Evolutionary conservation across 2,329 filamentous ascomycete genomes (phyloP), one percentile per base, ranked within the genome.

Genomic region (Aaosphaeria arxii): DNA sequence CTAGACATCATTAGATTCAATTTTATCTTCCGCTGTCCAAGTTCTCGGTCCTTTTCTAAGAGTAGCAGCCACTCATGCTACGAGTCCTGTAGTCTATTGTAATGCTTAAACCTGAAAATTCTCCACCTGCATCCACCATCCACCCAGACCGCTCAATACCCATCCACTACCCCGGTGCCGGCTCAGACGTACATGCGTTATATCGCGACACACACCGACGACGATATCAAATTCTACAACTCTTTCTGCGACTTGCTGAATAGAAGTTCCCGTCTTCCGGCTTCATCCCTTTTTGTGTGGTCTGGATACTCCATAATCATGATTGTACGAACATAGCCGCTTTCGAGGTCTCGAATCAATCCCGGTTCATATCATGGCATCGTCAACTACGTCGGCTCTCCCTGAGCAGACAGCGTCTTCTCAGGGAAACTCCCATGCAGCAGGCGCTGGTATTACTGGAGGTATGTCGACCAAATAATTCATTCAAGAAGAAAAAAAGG

Each of bases 361-460:
- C 17, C 17, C 17, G 17, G 17, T 24, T 24, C 17, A 24, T 3
- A 36, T 2, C 33, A 36, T 36, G 33, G 33, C 33, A 36, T 9
- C 33, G 7, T 9, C 33, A n/a, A 24, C 17, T 24, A 36, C 33
- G 9, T 52, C 57, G 31, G 45, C 56, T 2, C 24, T 52, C 5
- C 36, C 50, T 5, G 43, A 54, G 7, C 36, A 52, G 28, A 45
- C 59, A 11, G 58, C 61, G n/a, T 57, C 63, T 11, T 53, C 62
- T n/a, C 62, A 64, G 50, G 62, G 63, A 24, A 46, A 54, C 1
- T 44, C 65, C 31, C 49, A 54, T 11, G 64, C 61, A 9, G 61
- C 64, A 9, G 63, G 61, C 11, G 63, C 61, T 33, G 64, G 64
- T 11, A 67, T 68, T 13, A 63, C 61, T 33, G 64, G 63, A 58